Base-by-base conservation (phyloP, 768 basidiomycete species). In the Leccinum uliginosum region DNA sequence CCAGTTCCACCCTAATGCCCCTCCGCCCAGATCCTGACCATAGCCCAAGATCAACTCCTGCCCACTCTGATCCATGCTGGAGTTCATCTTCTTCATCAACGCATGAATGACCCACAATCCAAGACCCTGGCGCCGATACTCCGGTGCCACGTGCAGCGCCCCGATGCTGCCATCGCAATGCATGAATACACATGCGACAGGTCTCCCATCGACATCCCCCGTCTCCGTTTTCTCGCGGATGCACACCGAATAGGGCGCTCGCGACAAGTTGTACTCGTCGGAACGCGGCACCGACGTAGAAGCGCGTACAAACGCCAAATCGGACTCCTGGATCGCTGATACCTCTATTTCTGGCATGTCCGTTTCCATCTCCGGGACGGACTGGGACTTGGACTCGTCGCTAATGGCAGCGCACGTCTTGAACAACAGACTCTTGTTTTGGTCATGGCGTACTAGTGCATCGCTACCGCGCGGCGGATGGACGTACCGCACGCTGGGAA, bases 1-100 rank as follows among this genome's bases (percentile, higher is more conserved):
- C 67, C 67, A 68, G 24, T 62, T 61, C 67, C 65, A 69, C 4
- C 62, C 58, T 0, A 66, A 35, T 1, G 64, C 67, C 11, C 67
- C 67, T 12, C 67, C 61, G 12, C 60, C 55, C 3, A 59, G 44
- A 57, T 69, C 65, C 11, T 21, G 53, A 56, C 58, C 9, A 26
- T 29, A 45, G 8, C 51, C 59, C 44, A 50, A 10, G 26, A n/a
- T 12, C 34, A 30, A 11, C 7, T 23, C 45, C 12, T 15, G 1
- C 19, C 35, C 40, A 27, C 38, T 23, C 1, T 19, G 52, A 32
- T 23, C 48, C 46, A 24, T 21, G 14, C 53, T 47, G 17, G 60
- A 54, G 34, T 59, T 54, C 34, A 61, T 11, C 44, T 40, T 60
- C 48, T 59, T 50, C 23, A 9, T 34, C 52, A 68, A 50, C 26